Conservation (phyloP, 768 basidiomycete genomes). For the Mycena sanguinolenta region DNA sequence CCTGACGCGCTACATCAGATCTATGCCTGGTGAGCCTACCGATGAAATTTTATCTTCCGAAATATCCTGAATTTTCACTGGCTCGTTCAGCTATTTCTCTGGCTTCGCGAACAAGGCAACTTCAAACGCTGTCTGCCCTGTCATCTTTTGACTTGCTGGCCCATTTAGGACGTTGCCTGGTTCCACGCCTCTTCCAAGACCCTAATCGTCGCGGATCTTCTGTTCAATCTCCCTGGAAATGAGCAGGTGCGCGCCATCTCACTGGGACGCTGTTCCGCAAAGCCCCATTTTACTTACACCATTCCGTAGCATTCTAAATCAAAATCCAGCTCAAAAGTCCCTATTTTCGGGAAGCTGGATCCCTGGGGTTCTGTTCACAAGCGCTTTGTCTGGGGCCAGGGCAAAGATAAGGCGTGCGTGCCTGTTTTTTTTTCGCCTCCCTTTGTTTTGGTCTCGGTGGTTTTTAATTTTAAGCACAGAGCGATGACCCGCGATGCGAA, state of each 20-base stretch:
- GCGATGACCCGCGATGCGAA: constrained; percentile 75
- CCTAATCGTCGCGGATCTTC: constrained; percentile 84
- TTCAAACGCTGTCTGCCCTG: constrained; percentile 44
- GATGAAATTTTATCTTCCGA: neutral
- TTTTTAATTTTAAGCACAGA: constrained; percentile 39
- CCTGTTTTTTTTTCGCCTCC: constrained; percentile 4
- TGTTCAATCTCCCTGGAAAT: constrained; percentile 84
- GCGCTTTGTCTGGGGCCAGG: constrained; percentile 49
- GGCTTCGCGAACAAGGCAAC: constrained; percentile 76
- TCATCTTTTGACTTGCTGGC: too few species aligned
- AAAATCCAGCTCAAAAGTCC: constrained; percentile 40
- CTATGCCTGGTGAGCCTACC: constrained; percentile 59
- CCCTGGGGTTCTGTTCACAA: constrained; percentile 54
- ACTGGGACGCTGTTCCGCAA: neutral
- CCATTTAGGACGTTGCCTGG: constrained; percentile 79
- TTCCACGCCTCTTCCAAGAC: constrained; percentile 79
- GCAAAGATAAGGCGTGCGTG: constrained; percentile 56
- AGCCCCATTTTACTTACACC: neutral
- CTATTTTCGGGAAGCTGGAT: constrained; percentile 46
- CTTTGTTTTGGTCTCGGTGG: neutral
- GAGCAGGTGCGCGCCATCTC: constrained; percentile 68
- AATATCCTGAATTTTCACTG: neutral
- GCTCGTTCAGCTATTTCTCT: constrained; percentile 69
- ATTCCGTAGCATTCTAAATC: constrained; percentile 56
- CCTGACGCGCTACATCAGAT: constrained; percentile 50